Evolutionary conservation across 495 filamentous ascomycete species (phyloP).

Genomic region (Zalerion maritima): DNA sequence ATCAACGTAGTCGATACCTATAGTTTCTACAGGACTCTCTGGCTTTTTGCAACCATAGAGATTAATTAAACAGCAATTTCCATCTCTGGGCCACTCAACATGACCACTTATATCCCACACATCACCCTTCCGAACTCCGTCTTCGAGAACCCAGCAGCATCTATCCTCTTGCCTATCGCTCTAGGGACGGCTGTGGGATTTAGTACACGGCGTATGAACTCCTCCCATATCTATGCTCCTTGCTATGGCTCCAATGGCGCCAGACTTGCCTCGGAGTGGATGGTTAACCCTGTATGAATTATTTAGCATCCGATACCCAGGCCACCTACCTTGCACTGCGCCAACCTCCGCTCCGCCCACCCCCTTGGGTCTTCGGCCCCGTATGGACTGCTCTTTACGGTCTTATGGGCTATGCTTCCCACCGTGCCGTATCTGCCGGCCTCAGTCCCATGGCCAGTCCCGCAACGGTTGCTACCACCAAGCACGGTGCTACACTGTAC

Average conservation of each 20-base stretch:
- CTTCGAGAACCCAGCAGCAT: slow-evolving; percentile 49
- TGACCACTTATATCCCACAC: slow-evolving; percentile 52
- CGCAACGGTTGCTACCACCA: slow-evolving; percentile 15
- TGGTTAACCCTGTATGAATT: slow-evolving; percentile 9
- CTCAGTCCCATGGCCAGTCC: slow-evolving; percentile 28
- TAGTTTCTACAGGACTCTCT: too few species aligned
- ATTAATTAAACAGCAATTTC: neutral
- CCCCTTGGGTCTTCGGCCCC: slow-evolving; percentile 66
- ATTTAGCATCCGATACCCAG: slow-evolving; percentile 39
- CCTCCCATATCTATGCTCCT: neutral
- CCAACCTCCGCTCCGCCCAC: slow-evolving; percentile 70
- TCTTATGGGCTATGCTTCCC: slow-evolving; percentile 75
- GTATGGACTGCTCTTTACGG: slow-evolving; percentile 80
- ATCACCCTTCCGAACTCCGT: slow-evolving; percentile 47
- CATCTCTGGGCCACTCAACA: slow-evolving; percentile 16
- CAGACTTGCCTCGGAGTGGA: too few species aligned
- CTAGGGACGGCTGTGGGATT: slow-evolving; percentile 51
- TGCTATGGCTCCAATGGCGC: too few species aligned
- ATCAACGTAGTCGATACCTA: too few species aligned
- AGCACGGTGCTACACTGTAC: slow-evolving; percentile 62
- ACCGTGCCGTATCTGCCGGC: slow-evolving; percentile 49
- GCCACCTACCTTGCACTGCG: slow-evolving; percentile 49
- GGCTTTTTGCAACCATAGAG: neutral
- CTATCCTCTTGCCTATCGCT: slow-evolving; percentile 53
- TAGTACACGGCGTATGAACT: slow-evolving; percentile 39